Evolutionary conservation across 2,329 filamentous ascomycete species (phyloP).

Genomic region (Aspergillus intermedius): DNA sequence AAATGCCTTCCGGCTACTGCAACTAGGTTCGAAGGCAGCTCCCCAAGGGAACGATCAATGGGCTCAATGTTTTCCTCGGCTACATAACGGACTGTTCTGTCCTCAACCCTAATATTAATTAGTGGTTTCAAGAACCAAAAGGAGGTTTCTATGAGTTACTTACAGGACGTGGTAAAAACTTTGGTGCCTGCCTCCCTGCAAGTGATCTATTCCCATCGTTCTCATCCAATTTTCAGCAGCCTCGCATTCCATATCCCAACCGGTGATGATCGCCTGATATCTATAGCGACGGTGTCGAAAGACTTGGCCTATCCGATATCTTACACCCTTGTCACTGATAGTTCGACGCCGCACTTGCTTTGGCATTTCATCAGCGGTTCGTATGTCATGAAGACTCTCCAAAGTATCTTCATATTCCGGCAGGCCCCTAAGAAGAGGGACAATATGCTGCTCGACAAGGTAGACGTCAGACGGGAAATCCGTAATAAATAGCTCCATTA

Average conservation of each 20-base stretch:
- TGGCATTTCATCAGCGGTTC: conserved; percentile 50
- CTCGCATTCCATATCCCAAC: conserved; percentile 66
- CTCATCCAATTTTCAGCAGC: conserved; percentile 57
- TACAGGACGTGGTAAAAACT: conserved; percentile 84
- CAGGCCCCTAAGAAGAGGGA: conserved; percentile 52
- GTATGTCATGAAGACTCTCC: conserved; percentile 51
- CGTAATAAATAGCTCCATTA: conserved; percentile 59
- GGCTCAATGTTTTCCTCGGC: conserved; percentile 74
- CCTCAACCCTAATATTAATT: conserved; percentile 49
- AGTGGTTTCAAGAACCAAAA: conserved; percentile 12
- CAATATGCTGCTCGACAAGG: conserved; percentile 62
- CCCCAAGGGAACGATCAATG: conserved; percentile 47
- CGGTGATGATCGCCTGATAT: conserved; percentile 75
- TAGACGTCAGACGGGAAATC: conserved; percentile 66
- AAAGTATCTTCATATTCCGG: conserved; percentile 50
- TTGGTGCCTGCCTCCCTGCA: conserved; percentile 56
- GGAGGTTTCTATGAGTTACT: conserved; percentile 35
- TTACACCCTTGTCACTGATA: conserved; percentile 42
- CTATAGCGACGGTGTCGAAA: conserved; percentile 75
- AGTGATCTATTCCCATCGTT: conserved; percentile 56
- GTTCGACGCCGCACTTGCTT: conserved; percentile 40
- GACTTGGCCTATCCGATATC: conserved; percentile 70
- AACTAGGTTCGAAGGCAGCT: conserved; percentile 49
- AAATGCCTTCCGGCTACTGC: conserved; percentile 76
- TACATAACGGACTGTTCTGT: conserved; percentile 65